Base-by-base conservation (phyloP, 1,284 basidiomycete species). In the Takashimella tepidaria region DNA sequence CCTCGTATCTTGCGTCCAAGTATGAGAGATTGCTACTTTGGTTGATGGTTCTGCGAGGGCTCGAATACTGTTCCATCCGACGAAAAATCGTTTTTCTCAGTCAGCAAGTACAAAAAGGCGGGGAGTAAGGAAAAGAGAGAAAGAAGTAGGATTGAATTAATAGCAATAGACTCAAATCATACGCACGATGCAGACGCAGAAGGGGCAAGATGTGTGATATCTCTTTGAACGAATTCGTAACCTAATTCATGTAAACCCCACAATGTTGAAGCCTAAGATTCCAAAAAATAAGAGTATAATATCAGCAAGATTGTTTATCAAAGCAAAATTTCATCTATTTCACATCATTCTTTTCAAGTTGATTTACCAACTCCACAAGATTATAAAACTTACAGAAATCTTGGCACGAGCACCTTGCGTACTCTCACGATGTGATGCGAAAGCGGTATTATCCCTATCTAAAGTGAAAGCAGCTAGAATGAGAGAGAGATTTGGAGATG, bases 11-110 rank as follows among this genome's bases (percentile, higher is more conserved):
- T 82, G 78, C 0, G 82, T 79, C 74, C 83, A 89, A 0, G 83
- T 84, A 67, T 98, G 89, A 5, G 85, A 85, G 1, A 98, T 53
- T 0, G 91, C 82, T 0, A 91, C 92, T 76, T 98, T 98, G 59
- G 86, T 74, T 0, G 85, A 83, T 23, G 84, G 82, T 1, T 89
- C 86, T 0, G 91, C 90, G 1, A 85, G 80, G 69, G 88, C 83
- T 16, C 92, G 85, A 58, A 95, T 87, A 52, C 91, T 93, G 66
- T 2, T 12, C 3, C 12, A 22, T 40, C 54, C 21, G 57, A 51
- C 46, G 31, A 12, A 21, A n/a, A n/a, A n/a, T n/a, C n/a, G n/a
- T n/a, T n/a, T n/a, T n/a, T 42, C n/a, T 41, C 25, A 22, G 8
- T 3, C 13, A 3, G 12, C n/a, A 41, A 41, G 12, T 12, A 41